Base-by-base conservation (phyloP, 176 grass and related monocot species). In the Cymbopogon citratus region DNA sequence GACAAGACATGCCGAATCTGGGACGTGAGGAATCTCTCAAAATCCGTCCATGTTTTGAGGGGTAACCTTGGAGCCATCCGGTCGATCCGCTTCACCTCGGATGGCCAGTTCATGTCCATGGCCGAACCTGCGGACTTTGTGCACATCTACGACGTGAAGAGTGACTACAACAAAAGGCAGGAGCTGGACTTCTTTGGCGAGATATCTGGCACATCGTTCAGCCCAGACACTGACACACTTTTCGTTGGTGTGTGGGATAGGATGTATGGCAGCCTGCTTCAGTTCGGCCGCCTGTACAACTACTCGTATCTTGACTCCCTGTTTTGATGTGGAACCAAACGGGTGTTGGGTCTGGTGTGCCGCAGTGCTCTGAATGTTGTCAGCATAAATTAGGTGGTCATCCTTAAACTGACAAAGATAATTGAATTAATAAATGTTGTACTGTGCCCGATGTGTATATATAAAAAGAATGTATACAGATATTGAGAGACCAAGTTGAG, bases 151-250 rank as follows among this genome's bases (percentile, higher is more conserved):
- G 89, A 99, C 3, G 91, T 93, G 19, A 71, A 63, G 81, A 93
- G 90, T 23, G 91, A 89, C 28, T 99, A 95, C 73, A 86, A 88
- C 35, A 90, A 68, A 74, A 78, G 83, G 43, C 96, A 99, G 74
- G 96, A 99, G 85, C 70, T 99, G 28, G 96, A 99, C 81, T 99
- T 99, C 80, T 99, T 99, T 59, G 96, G 96, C 19, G 96, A 99
- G 80, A 90, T 99, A 80, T 92, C 92, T 19, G 96, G 96, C 56
- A 79, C 91, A 24, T 91, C 89, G 18, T 95, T 99, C 65, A 95
- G 92, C 59, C 96, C 92, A 0, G 96, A 99, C 76, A 93, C 90
- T 2, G 89, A 99, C 36, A 49, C 83, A 5, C 89, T 99, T 27
- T 95, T 93, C 54, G 91, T 99, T 1, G 96, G 96, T 33, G 96